These are phyloP conservation scores for Eustoma russellianum DNA, from an alignment of 257 asterid species.

Conservation along the genomic window DNA sequence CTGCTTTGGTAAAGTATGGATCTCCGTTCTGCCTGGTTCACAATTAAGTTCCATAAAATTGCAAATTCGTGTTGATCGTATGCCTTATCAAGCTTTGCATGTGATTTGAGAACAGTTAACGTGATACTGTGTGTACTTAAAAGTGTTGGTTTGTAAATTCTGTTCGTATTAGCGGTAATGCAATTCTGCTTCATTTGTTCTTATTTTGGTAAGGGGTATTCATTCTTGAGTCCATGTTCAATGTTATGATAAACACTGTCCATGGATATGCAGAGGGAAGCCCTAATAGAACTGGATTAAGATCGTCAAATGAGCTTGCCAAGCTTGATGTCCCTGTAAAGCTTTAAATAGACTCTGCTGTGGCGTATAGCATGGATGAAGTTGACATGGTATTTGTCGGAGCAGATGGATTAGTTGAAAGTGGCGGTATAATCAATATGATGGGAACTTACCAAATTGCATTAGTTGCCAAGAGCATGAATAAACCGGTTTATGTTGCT, in stretches of 20 bases:
- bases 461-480: conserved; percentile 91
- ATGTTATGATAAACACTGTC: not conserved
- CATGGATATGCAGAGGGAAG: conserved; percentile 67
- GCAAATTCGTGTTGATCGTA: conserved; percentile 4
- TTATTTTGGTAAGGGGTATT: not conserved
- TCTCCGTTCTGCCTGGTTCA: not conserved
- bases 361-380: conserved; percentile 91
- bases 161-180: too few species aligned
- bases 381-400: conserved; percentile 94
- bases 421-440: conserved; percentile 95
- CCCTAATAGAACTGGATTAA: conserved; percentile 80
- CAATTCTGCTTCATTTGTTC: not conserved
- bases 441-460: conserved; percentile 98
- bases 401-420: conserved; percentile 93
- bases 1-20: not conserved
- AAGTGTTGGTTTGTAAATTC: too few species aligned
- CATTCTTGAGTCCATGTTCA: too few species aligned
- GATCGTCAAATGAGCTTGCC: conserved; percentile 74
- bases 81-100: not conserved
- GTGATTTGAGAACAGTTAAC: not conserved
- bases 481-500: conserved; percentile 87
- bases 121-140: too few species aligned
- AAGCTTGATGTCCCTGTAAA: conserved; percentile 87
- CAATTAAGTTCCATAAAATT: not conserved
- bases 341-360: conserved; percentile 92